Base-by-base conservation (phyloP, 768 basidiomycete genomes). In the Paxillus involutus region DNA sequence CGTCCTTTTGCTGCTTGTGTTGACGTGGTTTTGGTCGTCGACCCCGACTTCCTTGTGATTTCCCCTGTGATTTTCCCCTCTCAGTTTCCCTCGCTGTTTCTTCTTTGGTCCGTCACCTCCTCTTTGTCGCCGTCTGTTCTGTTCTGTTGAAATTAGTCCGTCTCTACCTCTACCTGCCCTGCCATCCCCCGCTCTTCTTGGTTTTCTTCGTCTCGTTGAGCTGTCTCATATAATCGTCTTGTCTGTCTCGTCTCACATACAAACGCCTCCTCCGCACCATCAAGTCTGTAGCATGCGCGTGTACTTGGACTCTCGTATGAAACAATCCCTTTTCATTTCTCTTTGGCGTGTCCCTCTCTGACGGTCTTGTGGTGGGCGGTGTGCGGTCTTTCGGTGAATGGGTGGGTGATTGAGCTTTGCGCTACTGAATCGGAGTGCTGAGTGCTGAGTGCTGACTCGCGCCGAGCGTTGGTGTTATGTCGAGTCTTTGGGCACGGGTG, bases 281-380 rank as follows among this genome's bases (percentile, higher is more conserved):
- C 49, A 44, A 47, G 7, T 55, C 59, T 75, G 73, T 76, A 75
- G 71, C 75, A 73, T 73, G 74, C 68, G 74, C 58, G 72, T 76
- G 73, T 76, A 75, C 64, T 62, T 59, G 44, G 44, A 32, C 33
- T 36, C 46, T 36, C 33, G 46, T 47, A 36, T 14, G 33, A 47
- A 47, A 35, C 32, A 21, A 6, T 41, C 32, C 44, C 43, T 4
- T 10, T 17, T 36, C 26, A 4, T 21, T 29, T 11, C 19, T 35
- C 3, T 66, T 19, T 12, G n/a, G 35, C 2, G 6, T 14, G 13
- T 9, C 6, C 11, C 12, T 35, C 35, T 14, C 11, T 35, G 35
- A 0, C 13, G 13, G 4, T 35, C 13, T 35, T 13, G 6, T 26
- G 4, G 4, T 26, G 26, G 24, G 24, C 24, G 24, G 6, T 26